A percentile compares a stretch with the other conserved stretches of the same genome.
phyloP scores from a whole-genome alignment of 1,284 basidiomycete species.

The Trametes sp. region DNA sequence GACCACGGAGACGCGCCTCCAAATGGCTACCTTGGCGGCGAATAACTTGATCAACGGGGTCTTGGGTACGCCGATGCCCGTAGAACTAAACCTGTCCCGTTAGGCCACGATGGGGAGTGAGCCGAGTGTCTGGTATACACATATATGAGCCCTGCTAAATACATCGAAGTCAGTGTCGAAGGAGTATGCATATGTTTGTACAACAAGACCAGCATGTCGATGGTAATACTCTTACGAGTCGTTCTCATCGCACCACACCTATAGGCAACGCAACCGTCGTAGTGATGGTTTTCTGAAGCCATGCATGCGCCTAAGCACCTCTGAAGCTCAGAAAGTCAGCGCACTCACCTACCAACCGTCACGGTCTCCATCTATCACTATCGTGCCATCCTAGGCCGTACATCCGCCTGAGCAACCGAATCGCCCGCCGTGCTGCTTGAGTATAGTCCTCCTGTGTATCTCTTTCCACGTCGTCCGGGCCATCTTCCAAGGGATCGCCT shows the following conservation, averaged over 20 bases:
- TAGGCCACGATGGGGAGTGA: neutral
- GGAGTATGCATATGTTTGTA: neutral
- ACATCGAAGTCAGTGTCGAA: neutral
- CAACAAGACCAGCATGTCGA: too few relatives aligned
- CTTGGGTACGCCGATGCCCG: constrained; percentile 60
- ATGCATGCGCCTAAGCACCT: too few relatives aligned
- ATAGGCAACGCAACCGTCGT: too few relatives aligned
- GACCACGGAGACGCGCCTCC: constrained; percentile 83
- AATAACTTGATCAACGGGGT: constrained; percentile 68
- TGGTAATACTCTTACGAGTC: too few relatives aligned
- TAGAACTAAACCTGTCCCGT: constrained; percentile 45
- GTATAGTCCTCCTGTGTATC: constrained; percentile 3
- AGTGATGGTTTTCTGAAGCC: too few relatives aligned
- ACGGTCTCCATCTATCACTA: neutral
- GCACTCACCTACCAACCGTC: neutral
- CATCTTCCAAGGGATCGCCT: neutral
- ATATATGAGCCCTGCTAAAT: neutral
- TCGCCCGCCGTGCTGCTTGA: constrained; percentile 14
- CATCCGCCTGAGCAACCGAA: constrained; percentile 21
- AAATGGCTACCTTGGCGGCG: constrained; percentile 81
- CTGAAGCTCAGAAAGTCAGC: too few relatives aligned
- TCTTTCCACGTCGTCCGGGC: neutral
- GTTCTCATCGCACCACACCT: too few relatives aligned
- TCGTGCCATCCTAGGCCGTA: constrained; percentile 15
- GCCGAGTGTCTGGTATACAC: neutral